Evolutionary conservation across 176 grass and related monocot species (phyloP).

Genomic region (Typha latifolia): DNA sequence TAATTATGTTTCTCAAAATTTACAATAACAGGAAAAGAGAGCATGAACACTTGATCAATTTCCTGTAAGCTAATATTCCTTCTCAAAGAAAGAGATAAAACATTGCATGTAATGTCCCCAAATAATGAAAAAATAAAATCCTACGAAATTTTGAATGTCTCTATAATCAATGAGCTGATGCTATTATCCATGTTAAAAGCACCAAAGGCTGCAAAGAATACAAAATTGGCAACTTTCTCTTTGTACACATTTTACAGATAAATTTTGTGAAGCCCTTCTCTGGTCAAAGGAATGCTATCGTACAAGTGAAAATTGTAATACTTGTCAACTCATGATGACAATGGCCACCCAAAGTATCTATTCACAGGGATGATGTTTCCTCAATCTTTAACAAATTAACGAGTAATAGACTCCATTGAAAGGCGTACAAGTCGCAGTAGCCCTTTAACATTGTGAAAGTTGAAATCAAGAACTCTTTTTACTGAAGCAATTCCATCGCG

Average conservation of each 20-base stretch:
- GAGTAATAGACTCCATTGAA: constrained; percentile 56
- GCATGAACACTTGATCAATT: neutral
- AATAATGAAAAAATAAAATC: neutral
- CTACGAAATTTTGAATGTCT: neutral
- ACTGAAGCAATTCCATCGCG: constrained; percentile 43
- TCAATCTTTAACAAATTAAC: constrained; percentile 11
- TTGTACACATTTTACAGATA: constrained; percentile 2
- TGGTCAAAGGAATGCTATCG: neutral
- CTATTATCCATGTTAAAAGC: neutral
- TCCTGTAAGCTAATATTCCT: neutral
- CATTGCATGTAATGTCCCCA: neutral
- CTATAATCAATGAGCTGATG: neutral
- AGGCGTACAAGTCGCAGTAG: constrained; percentile 56
- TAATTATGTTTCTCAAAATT: neutral
- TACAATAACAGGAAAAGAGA: constrained; percentile 1
- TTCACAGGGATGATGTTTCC: neutral
- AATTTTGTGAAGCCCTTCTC: neutral
- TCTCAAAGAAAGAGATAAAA: neutral
- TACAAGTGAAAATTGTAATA: constrained; percentile 6
- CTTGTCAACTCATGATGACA: constrained; percentile 5
- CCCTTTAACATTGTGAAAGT: constrained; percentile 65
- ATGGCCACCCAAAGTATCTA: neutral
- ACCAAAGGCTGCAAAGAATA: constrained; percentile 5
- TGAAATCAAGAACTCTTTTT: constrained; percentile 63
- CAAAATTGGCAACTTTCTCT: constrained; percentile 7